Base-by-base conservation (phyloP, 148 eudicot species). In the Talinum fruticosum region DNA sequence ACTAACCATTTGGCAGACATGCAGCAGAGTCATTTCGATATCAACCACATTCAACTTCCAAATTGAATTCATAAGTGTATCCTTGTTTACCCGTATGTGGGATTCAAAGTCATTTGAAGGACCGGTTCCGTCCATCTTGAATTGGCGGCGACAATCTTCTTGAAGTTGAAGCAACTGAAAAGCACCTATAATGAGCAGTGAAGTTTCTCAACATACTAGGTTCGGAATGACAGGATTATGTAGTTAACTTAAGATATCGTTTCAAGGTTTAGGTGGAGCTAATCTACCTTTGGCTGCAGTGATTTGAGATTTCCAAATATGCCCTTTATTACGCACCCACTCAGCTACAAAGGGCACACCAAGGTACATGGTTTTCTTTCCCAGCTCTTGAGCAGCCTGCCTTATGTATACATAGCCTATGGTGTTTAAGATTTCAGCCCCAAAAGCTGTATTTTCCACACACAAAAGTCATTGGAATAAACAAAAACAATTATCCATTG, bases 21-120 rank as follows among this genome's bases (percentile, higher is more conserved):
- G 97, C 49, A 87, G 75, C 38, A 96, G 90, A 66, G 99, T 96
- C 76, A 93, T 86, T 88, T 96, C 99, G 54, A 96, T 93, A 75
- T 96, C 97, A n/a, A 93, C 99, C 0, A 93, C 97, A 84, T 96
- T 93, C 83, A 96, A 69, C 77, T 96, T 96, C 99, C 99, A 96
- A 0, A 96, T 70, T 1, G 99, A 96, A 86, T 82, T 91, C 93
- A 93, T 93, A 65, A 96, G 89, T 19, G 87, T 85, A 21, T 93
- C 94, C 80, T 90, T 95, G 83, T 93, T 92, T 37, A 74, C 77
- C 64, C 82, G 81, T 45, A 89, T 79, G 73, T 95, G 92, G 45
- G 96, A 85, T 68, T 95, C 94, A 24, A 87, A 82, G 74, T 91
- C 89, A 77, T 88, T 89, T 15, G 81, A 87, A 44, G 89, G 86